A percentile compares a stretch with the other conserved stretches of the same genome.
Conservation (phyloP, 2,329 filamentous ascomycete species). For the Diplodia intermedia region DNA sequence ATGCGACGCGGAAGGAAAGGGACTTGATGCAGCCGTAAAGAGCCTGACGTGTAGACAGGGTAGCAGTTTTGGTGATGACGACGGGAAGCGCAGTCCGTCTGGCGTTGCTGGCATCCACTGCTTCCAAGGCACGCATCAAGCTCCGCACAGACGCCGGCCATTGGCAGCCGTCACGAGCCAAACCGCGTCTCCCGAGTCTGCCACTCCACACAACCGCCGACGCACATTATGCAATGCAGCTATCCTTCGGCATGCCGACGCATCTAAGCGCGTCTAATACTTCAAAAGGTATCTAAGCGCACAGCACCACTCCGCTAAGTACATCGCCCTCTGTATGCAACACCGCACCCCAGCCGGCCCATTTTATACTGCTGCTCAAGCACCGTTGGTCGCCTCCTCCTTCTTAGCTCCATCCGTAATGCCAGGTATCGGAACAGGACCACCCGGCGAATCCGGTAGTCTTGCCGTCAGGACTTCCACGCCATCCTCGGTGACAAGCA, state of each 20-base stretch:
- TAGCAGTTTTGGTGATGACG: conserved; percentile 23
- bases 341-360: conserved; percentile 2
- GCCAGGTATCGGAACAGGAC: conserved; percentile 67
- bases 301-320: conserved; percentile 2
- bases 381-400: conserved; percentile 36
- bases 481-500: conserved; percentile 82
- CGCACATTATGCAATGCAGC: conserved; percentile 18
- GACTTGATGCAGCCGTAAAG: background rate
- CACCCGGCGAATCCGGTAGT: conserved; percentile 75
- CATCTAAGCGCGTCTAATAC: conserved; percentile 11
- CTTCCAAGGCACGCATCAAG: conserved; percentile 30
- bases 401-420: conserved; percentile 37
- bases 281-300: conserved; percentile 26
- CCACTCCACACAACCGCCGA: background rate
- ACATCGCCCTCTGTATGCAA: conserved; percentile 12
- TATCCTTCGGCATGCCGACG: conserved; percentile 22
- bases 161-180: conserved; percentile 25
- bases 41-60: background rate
- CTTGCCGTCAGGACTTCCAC: conserved; percentile 83
- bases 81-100: conserved; percentile 23
- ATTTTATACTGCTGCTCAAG: conserved; percentile 32
- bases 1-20: conserved; percentile 4
- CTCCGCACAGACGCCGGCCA: conserved; percentile 31
- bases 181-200: background rate
- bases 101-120: conserved; percentile 14